Base-by-base conservation (phyloP, 2,329 filamentous ascomycete species). In the Pezicula carpinea region DNA sequence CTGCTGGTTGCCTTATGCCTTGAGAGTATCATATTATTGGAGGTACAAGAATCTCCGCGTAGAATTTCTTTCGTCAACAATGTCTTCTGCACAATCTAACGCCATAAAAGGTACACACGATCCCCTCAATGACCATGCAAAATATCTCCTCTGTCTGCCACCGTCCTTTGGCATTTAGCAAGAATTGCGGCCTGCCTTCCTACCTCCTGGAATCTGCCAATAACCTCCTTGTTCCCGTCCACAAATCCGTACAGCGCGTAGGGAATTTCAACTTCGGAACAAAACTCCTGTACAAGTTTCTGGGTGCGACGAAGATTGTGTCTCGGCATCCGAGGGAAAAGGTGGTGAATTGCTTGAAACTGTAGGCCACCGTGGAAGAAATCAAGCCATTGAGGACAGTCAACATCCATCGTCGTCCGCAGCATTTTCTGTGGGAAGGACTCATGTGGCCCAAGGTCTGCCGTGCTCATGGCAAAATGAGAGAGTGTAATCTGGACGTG, bases 401-500 rank as follows among this genome's bases (percentile, higher is more conserved):
- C 89, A 18, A 95, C 83, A 54, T 95, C 89, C 89, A 96, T 95
- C 11, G 90, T 95, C 1, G 90, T 96, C 56, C 91, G 83, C 39
- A 96, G 75, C 85, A 95, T 93, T 65, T 85, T 87, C 67, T 95
- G 89, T 1, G 90, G 82, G 65, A 96, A 96, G 0, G 87, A 93
- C 64, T 96, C 90, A 43, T 83, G 75, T 1, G 86, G 82, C 0
- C 91, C 91, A 11, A 96, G 74, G 59, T 96, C 89, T 10, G 87
- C 79, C 0, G 90, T 96, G 57, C 87, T 92, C 90, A 95, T 96
- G 55, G 88, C 88, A 66, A 95, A 96, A 67, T 96, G 90, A 2
- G 87, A 93, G 15, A 96, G 77, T 0, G 89, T 95, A 64, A 96
- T 95, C 65, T 96, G 90, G 10, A 92, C 79, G 64, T 96, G 90